Percentiles rank a stretch among this genome's conserved stretches.
Evolutionary conservation across 805 yeast species (phyloP).

Genomic region (Nakazawaea ernobii): DNA sequence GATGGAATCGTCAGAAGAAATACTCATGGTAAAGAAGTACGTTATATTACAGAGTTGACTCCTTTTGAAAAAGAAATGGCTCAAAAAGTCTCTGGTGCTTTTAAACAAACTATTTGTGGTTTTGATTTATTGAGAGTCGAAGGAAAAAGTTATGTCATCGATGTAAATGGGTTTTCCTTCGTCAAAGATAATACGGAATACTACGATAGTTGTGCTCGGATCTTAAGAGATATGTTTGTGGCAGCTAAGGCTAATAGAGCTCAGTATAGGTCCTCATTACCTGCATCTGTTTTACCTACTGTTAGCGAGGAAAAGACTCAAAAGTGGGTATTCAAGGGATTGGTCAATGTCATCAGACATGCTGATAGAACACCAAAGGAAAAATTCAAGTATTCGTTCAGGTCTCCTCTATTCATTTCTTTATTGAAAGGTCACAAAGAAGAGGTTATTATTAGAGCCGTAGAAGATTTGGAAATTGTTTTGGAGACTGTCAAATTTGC

Average conservation of each 20-base stretch:
- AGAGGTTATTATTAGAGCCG: slow-evolving; percentile 91
- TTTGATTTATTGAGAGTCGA: slow-evolving; percentile 88
- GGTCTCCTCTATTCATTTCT: slow-evolving; percentile 79
- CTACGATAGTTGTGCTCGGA: slow-evolving; percentile 77
- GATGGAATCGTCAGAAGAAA: slow-evolving; percentile 97
- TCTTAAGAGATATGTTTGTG: slow-evolving; percentile 67
- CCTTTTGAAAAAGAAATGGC: slow-evolving; percentile 81
- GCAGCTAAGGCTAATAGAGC: slow-evolving; percentile 50
- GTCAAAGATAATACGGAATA: slow-evolving; percentile 87
- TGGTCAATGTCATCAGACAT: slow-evolving; percentile 88
- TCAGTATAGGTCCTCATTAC: slow-evolving; percentile 30
- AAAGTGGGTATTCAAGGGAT: slow-evolving; percentile 95
- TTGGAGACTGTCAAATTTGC: slow-evolving; percentile 81
- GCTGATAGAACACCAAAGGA: slow-evolving; percentile 99
- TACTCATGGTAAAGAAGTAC: slow-evolving; percentile 94
- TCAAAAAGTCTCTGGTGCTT: slow-evolving; percentile 60
- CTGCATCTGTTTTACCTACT: slow-evolving; percentile 17
- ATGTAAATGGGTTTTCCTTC: slow-evolving; percentile 96
- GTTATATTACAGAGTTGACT: slow-evolving; percentile 78
- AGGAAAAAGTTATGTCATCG: slow-evolving; percentile 88
- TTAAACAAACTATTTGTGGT: slow-evolving; percentile 94
- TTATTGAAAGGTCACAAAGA: slow-evolving; percentile 90
- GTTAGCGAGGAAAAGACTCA: slow-evolving; percentile 59
- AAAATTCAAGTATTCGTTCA: slow-evolving; percentile 92
- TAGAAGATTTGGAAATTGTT: slow-evolving; percentile 79